Conservation (phyloP, 169 alveolate genomes). For the Perkinsus olseni region DNA sequence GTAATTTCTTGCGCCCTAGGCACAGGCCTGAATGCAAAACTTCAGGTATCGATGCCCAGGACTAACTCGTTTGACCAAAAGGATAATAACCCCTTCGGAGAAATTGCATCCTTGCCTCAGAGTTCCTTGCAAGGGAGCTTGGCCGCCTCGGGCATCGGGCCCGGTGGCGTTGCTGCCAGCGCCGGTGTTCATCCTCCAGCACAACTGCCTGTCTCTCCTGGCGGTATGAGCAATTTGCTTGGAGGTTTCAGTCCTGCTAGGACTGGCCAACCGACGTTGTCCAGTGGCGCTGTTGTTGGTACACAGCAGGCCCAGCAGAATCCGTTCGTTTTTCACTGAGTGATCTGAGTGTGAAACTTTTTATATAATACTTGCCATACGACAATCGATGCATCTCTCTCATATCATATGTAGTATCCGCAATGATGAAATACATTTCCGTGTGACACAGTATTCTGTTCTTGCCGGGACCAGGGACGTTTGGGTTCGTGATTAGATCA, state of each 20-base stretch:
- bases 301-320: not conserved
- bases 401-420: not conserved
- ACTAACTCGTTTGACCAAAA: not conserved
- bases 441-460: not conserved
- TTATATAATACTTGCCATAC: not conserved
- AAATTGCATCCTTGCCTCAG: not conserved
- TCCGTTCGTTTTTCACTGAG: not conserved
- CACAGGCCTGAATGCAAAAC: too few relatives aligned
- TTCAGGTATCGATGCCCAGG: not conserved
- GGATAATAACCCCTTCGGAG: not conserved
- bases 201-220: not conserved
- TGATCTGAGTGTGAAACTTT: not conserved
- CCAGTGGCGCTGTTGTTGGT: not conserved
- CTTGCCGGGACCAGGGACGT: too few relatives aligned
- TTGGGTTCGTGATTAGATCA: too few relatives aligned
- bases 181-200: not conserved
- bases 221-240: not conserved
- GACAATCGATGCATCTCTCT: not conserved
- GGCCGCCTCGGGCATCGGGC: not conserved
- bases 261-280: not conserved
- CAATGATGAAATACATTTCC: not conserved
- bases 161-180: not conserved
- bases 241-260: not conserved
- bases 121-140: not conserved
- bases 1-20: not conserved